Evolutionary conservation across 108 stramenopile species (phyloP), one percentile per base, ranked within the genome.

Genomic region (Cyclotella choctawhatcheeana): DNA sequence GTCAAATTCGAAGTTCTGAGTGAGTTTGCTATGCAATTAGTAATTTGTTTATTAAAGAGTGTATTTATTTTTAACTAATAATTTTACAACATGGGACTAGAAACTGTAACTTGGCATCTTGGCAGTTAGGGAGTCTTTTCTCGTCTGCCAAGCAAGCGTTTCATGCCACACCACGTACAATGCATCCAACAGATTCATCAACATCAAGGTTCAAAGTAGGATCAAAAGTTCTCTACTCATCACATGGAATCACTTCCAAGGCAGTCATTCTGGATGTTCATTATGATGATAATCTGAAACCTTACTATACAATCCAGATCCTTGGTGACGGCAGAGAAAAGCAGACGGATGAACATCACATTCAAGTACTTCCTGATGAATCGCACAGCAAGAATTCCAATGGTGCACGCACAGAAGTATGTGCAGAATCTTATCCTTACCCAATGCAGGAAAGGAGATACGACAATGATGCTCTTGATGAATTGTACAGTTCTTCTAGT

Each of bases 291-390:
- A 24, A 29, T 2, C 31, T 73, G 13, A 45, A 50, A 34, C 72
- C 77, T 16, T 79, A 73, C 55, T 79, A 79, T 48, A 79, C 72
- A 21, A 79, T 79, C 37, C 53, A 64, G 21, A 37, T 73, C 21
- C n/a, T n/a, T n/a, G 33, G 1, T 29, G 43, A 48, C 24, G 72
- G 58, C 22, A 64, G 25, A 34, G 77, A 79, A 64, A 79, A 73
- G 66, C 77, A 79, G 66, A 73, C 72, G 17, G 63, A 71, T 30
- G 64, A 64, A 18, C 26, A 34, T 24, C 69, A 64, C 30, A 58
- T 78, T 1, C 30, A 10, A 14, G 17, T 31, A 13, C 2, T 58
- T 5, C n/a, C 56, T 2, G 7, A 58, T 0, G 56, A 58, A 14
- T 58, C 13, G 10, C 0, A 32, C 2, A 31, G 2, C 30, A 1